Percentiles rank a stretch among this genome's conserved stretches.
phyloP scores from a whole-genome alignment of 2,329 filamentous ascomycete genomes.

The Monilinia laxa region DNA sequence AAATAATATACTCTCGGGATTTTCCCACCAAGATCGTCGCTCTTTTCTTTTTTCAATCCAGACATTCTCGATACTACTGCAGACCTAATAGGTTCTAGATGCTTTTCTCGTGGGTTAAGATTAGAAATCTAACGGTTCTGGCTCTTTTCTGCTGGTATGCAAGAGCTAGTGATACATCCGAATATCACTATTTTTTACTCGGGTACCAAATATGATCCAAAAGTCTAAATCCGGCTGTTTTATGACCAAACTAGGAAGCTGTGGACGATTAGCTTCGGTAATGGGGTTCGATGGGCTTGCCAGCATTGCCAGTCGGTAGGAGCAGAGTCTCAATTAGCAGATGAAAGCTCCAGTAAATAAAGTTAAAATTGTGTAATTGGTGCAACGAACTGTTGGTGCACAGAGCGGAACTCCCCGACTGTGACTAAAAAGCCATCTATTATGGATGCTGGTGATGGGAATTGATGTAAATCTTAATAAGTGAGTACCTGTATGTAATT shows the following conservation, averaged over 20 bases:
- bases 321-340: neutral
- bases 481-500: neutral
- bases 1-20: neutral
- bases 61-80: too few species aligned
- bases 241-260: neutral
- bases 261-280: constrained; percentile 9
- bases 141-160: neutral
- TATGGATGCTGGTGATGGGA: neutral
- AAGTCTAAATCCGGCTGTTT: neutral
- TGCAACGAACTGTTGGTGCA: constrained; percentile 12
- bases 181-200: neutral
- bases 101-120: neutral
- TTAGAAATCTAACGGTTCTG: constrained; percentile 1
- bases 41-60: neutral
- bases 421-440: neutral
- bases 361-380: constrained; percentile 18
- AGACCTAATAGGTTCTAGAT: too few species aligned
- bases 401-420: neutral
- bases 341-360: neutral
- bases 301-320: neutral
- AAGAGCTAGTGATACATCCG: constrained; percentile 11
- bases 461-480: constrained; percentile 3
- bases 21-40: neutral
- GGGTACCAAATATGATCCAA: neutral
- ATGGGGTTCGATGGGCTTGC: neutral